Conservation (phyloP, 805 yeast genomes). For the Metschnikowia sp. region DNA sequence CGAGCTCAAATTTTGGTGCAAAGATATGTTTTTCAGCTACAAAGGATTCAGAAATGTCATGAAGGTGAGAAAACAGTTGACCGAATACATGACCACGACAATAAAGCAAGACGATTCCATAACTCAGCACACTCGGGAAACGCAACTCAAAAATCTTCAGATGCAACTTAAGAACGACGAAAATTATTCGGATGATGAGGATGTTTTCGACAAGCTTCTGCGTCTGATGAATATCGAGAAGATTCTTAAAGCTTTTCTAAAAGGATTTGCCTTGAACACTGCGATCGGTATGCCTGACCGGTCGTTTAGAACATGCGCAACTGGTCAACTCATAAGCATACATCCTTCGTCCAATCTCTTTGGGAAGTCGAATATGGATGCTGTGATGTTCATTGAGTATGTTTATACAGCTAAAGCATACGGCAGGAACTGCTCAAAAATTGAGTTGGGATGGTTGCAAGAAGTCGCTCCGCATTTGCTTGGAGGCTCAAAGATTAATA, state of each 20-base stretch:
- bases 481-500: conserved; percentile 38
- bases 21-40: conserved; percentile 66
- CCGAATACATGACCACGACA: conserved; percentile 58
- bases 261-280: conserved; percentile 82
- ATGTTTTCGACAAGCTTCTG: conserved; percentile 14
- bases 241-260: conserved; percentile 73
- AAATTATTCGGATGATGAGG: conserved; percentile 20
- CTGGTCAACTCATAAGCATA: conserved; percentile 80
- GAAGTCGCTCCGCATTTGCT: conserved; percentile 69
- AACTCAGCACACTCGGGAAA: conserved; percentile 24
- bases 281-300: conserved; percentile 96
- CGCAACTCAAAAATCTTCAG: conserved; percentile 23
- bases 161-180: conserved; percentile 23
- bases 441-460: conserved; percentile 82
- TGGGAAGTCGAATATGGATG: conserved; percentile 70
- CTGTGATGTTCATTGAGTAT: conserved; percentile 90
- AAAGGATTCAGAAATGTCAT: conserved; percentile 78
- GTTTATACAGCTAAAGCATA: conserved; percentile 92
- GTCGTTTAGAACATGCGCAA: conserved; percentile 78
- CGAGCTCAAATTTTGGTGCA: conserved; percentile 81
- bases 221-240: conserved; percentile 48
- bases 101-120: conserved; percentile 40
- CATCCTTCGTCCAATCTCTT: conserved; percentile 90
- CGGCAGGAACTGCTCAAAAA: conserved; percentile 81
- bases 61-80: conserved; percentile 72